A percentile compares a stretch with the other conserved stretches of the same genome.
Evolutionary conservation across 345 rosid species (phyloP).

Genomic region (Lepidium aucheri): DNA sequence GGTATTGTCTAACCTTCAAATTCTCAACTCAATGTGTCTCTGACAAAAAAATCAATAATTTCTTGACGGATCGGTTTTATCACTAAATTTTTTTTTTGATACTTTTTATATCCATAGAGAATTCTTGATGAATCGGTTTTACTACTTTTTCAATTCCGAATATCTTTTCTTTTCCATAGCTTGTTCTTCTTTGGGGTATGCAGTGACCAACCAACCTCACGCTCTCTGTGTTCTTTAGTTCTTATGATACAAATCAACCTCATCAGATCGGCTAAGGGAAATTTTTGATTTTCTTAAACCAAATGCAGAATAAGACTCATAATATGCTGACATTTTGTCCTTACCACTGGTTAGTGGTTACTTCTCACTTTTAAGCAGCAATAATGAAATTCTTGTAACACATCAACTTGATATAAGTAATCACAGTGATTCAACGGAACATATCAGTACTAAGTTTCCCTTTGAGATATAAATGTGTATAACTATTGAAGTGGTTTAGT

Average conservation of each 20-base stretch:
- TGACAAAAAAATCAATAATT: too few species aligned
- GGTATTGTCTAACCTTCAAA: not conserved
- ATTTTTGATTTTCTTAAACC: constrained; percentile 35
- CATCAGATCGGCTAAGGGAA: constrained; percentile 30
- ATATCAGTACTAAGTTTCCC: not conserved
- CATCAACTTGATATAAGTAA: not conserved
- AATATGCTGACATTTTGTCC: constrained; percentile 49
- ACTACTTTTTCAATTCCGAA: too few species aligned
- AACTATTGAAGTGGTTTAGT: too few species aligned
- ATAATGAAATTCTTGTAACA: not conserved
- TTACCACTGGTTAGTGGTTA: constrained; percentile 57
- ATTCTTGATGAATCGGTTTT: too few species aligned
- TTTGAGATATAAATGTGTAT: not conserved
- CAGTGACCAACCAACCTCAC: constrained; percentile 29
- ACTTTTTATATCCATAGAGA: too few species aligned
- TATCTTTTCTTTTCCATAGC: too few species aligned
- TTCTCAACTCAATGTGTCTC: not conserved
- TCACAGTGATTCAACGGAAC: not conserved
- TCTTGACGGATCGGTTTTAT: too few species aligned
- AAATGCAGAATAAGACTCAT: constrained; percentile 40
- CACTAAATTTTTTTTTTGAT: too few species aligned
- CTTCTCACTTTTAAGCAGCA: constrained; percentile 12
- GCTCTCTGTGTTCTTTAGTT: constrained; percentile 38
- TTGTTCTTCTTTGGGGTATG: constrained; percentile 1
- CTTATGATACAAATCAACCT: constrained; percentile 19